phyloP scores from a whole-genome alignment of 177 flowering plant species.

The Telopea speciosissima region DNA sequence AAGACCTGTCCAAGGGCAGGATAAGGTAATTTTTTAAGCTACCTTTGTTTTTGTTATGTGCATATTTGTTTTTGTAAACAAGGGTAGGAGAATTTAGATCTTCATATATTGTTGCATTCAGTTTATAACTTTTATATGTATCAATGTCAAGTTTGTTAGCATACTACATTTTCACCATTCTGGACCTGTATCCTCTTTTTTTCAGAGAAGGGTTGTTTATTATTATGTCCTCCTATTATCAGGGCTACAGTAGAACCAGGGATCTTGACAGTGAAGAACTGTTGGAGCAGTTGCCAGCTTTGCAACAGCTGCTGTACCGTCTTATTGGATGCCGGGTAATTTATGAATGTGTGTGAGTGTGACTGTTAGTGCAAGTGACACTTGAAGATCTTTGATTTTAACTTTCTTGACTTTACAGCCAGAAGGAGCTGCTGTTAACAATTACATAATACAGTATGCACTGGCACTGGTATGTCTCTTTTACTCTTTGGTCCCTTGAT shows the following conservation, averaged over 20 bases:
- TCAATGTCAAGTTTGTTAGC: no score
- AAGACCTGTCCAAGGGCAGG: slow-evolving; percentile 53
- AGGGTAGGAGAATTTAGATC: not conserved
- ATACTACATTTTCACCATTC: not conserved
- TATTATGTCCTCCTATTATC: slow-evolving; percentile 10
- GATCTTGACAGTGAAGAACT: slow-evolving; percentile 75
- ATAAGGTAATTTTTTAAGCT: slow-evolving; percentile 29
- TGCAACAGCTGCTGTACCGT: slow-evolving; percentile 86
- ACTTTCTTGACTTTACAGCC: slow-evolving; percentile 53
- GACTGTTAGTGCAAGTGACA: not conserved
- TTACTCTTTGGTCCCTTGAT: not conserved
- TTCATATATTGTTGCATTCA: not conserved
- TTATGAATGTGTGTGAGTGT: not conserved
- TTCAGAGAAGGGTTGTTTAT: not conserved
- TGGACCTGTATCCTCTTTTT: not conserved
- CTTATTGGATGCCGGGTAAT: slow-evolving; percentile 92
- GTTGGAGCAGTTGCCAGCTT: slow-evolving; percentile 88
- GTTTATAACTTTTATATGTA: no score
- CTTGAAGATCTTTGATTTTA: not conserved
- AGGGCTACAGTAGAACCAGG: slow-evolving; percentile 92
- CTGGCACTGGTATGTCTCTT: slow-evolving; percentile 72
- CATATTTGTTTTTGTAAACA: not conserved
- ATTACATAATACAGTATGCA: slow-evolving; percentile 90
- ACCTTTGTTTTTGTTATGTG: not conserved
- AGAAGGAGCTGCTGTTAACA: slow-evolving; percentile 86